phyloP scores from a whole-genome alignment of 73 alveolate species.

The Breviolum minutum region DNA sequence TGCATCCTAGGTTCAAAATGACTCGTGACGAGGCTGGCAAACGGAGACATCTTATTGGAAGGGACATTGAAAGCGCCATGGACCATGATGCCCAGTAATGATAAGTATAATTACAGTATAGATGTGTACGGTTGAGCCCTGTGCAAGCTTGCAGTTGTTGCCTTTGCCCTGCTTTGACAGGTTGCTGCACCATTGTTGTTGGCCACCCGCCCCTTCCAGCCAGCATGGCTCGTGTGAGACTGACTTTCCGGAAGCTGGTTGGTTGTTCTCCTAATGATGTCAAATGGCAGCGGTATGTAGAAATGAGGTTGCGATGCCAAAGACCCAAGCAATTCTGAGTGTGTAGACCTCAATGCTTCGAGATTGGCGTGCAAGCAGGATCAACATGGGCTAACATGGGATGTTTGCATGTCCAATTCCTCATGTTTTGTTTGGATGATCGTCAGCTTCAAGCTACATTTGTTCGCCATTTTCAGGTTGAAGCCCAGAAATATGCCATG shows the following conservation, averaged over 20 bases:
- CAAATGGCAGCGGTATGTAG: neutral
- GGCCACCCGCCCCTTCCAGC: conserved; percentile 85
- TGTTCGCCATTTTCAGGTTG: conserved; percentile 3
- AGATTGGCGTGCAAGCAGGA: neutral
- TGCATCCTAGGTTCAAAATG: neutral
- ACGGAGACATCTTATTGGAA: too few species aligned
- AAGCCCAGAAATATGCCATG: conserved; percentile 74
- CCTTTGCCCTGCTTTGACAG: neutral
- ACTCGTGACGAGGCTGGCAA: conserved; percentile 16
- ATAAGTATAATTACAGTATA: too few species aligned
- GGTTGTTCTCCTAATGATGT: neutral
- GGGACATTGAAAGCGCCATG: too few species aligned
- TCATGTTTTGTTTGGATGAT: too few species aligned
- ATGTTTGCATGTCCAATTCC: too few species aligned
- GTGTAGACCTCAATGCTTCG: neutral
- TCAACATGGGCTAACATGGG: too few species aligned
- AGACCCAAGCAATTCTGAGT: conserved; percentile 30
- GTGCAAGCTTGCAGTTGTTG: too few species aligned
- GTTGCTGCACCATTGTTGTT: conserved; percentile 69
- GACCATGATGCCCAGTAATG: too few species aligned
- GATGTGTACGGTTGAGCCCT: too few species aligned
- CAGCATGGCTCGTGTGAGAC: conserved; percentile 48
- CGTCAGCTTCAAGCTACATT: too few species aligned
- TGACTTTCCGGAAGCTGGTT: neutral
- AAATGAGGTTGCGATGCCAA: neutral